A percentile compares a stretch with the other conserved stretches of the same genome.
Evolutionary conservation across 1,284 basidiomycete genomes (phyloP).

Genomic region (Hypsizygus ulmarius): DNA sequence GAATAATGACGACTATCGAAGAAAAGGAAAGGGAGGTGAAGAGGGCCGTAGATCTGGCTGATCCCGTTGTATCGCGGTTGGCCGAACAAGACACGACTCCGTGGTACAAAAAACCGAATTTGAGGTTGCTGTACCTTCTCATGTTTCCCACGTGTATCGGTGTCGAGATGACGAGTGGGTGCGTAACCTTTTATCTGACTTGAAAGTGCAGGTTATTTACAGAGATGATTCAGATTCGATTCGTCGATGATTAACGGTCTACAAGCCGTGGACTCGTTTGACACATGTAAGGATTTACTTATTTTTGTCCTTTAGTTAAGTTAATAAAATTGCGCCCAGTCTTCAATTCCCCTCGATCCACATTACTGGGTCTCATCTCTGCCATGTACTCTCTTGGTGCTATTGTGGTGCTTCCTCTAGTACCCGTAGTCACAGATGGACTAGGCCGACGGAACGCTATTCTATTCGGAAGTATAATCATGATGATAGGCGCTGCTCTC

Average conservation of each 20-base stretch:
- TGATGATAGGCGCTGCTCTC: constrained; percentile 45
- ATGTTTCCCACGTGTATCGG: constrained; percentile 59
- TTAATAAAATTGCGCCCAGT: constrained; percentile 28
- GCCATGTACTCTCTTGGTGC: constrained; percentile 56
- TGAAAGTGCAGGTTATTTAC: background rate
- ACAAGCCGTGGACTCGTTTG: constrained; percentile 46
- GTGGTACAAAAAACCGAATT: constrained; percentile 56
- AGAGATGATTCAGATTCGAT: constrained; percentile 42
- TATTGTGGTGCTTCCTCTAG: constrained; percentile 44
- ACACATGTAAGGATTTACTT: constrained; percentile 33
- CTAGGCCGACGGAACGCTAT: constrained; percentile 44
- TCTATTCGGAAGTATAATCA: constrained; percentile 42
- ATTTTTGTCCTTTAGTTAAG: background rate
- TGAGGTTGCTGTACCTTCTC: constrained; percentile 47
- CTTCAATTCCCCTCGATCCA: constrained; percentile 48
- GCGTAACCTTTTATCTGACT: constrained; percentile 19
- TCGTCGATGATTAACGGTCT: constrained; percentile 58
- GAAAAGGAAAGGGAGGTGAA: constrained; percentile 6
- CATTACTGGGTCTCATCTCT: constrained; percentile 50
- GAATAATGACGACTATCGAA: constrained; percentile 2
- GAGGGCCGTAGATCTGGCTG: constrained; percentile 19
- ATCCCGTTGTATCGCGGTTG: constrained; percentile 42
- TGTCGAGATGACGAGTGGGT: constrained; percentile 62
- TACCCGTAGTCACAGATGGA: constrained; percentile 42
- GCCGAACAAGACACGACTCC: constrained; percentile 47